These are phyloP conservation scores for Tylopilus vinaceipallidus DNA, from an alignment of 768 basidiomycete genomes.

Conservation along the genomic window DNA sequence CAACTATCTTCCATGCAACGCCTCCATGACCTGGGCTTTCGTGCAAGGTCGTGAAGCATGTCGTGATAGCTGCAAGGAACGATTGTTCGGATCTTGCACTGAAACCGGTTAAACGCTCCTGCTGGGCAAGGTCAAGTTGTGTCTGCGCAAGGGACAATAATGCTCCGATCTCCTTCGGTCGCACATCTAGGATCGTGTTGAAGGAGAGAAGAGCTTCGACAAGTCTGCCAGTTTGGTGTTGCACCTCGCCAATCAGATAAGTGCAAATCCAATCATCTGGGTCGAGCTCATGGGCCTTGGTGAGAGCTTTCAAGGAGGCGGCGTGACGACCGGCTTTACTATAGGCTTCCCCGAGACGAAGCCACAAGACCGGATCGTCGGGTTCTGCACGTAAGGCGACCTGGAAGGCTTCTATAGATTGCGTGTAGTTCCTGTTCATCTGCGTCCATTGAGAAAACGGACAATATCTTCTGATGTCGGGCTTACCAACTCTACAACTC, in stretches of 20 bases:
- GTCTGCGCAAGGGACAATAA: slow-evolving; percentile 69
- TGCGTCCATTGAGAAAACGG: slow-evolving; percentile 27
- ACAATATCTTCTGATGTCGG: neutral
- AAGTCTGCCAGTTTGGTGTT: slow-evolving; percentile 72
- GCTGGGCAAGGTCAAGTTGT: slow-evolving; percentile 66
- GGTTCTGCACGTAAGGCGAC: slow-evolving; percentile 78
- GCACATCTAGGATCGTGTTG: slow-evolving; percentile 49
- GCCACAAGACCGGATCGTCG: slow-evolving; percentile 81
- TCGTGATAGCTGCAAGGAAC: slow-evolving; percentile 57
- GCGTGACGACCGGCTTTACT: slow-evolving; percentile 82
- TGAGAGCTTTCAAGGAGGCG: slow-evolving; percentile 86
- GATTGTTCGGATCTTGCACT: slow-evolving; percentile 70
- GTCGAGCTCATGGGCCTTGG: slow-evolving; percentile 67
- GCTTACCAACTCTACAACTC: slow-evolving; percentile 85
- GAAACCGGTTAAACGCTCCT: slow-evolving; percentile 69
- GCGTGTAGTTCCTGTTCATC: slow-evolving; percentile 65
- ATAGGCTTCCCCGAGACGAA: slow-evolving; percentile 90
- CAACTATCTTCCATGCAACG: slow-evolving; percentile 80
- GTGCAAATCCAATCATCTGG: slow-evolving; percentile 80
- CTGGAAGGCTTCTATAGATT: slow-evolving; percentile 83
- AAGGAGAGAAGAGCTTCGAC: slow-evolving; percentile 72
- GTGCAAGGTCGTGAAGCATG: slow-evolving; percentile 48
- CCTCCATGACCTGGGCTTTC: slow-evolving; percentile 61
- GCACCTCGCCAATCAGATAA: slow-evolving; percentile 84
- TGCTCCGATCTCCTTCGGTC: slow-evolving; percentile 70